A percentile compares a stretch with the other conserved stretches of the same genome.
Evolutionary conservation across 2,329 filamentous ascomycete species (phyloP).

Genomic region (Albophoma yamanashiensis): DNA sequence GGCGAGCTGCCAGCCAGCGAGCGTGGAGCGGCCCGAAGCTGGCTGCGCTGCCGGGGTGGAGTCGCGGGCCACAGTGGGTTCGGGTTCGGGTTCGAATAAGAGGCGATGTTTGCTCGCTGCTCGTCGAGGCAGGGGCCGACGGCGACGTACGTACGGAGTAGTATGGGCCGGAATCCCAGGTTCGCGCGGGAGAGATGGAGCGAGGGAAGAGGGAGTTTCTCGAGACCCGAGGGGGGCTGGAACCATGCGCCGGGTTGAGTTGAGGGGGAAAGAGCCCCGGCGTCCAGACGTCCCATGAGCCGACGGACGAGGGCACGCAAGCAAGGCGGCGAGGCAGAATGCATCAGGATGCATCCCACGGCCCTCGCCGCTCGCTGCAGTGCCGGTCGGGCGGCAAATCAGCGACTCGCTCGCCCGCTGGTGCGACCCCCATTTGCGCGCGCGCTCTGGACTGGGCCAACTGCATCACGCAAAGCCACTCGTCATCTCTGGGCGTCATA

Average conservation of each 20-base stretch:
- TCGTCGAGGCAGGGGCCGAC: background rate
- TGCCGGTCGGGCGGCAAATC: background rate
- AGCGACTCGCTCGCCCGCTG: background rate
- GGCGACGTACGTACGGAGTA: no score
- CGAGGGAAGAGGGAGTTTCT: background rate
- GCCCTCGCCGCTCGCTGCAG: background rate
- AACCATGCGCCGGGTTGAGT: background rate
- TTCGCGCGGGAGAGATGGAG: no score
- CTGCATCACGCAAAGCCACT: background rate
- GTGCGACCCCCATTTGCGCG: background rate
- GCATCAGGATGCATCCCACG: background rate
- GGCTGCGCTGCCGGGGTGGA: background rate
- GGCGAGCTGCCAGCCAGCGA: background rate
- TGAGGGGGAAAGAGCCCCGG: background rate
- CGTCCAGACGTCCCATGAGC: background rate
- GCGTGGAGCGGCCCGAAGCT: background rate
- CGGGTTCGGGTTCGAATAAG: no score
- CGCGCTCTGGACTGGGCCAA: background rate
- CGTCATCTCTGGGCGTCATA: background rate
- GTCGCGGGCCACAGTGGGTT: background rate
- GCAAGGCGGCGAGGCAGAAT: background rate
- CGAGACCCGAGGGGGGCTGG: background rate
- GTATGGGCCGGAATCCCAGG: background rate
- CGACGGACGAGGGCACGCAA: background rate
- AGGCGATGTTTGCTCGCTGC: no score